Evolutionary conservation across 371 early-diverging fungal species (phyloP), one percentile per base, ranked within the genome.

Genomic region (Circinella minor): DNA sequence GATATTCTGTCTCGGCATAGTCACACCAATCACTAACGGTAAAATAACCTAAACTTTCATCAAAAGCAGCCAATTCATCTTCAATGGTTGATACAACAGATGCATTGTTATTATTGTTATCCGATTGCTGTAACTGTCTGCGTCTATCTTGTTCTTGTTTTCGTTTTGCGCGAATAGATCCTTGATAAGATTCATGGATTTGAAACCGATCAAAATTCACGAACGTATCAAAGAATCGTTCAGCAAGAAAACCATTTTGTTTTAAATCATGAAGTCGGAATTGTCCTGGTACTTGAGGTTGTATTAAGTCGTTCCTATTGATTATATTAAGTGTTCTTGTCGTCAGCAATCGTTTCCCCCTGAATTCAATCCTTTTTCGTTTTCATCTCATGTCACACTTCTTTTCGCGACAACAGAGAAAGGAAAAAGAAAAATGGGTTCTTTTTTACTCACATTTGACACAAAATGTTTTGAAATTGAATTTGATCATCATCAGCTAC

Each of bases 151-250:
- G 68, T 18, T 71, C 75, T 47, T 79, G 59, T 49, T 82, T 70
- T 10, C 73, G 76, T 55, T 78, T 82, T 1, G 75, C 71, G 14
- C 80, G 78, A 27, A 80, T 70, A 0, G 76, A 66, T 1, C 77
- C 77, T 55, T 82, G 81, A 17, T 74, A 75, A 4, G 80, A 75
- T 55, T 85, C 85, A 55, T 85, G 85, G 20, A 82, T 63, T 62
- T 78, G 80, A 63, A 85, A 77, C 36, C 77, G 76, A 34, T 82
- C 80, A 62, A 85, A 75, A 54, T 80, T 81, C 11, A 78, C 39
- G 71, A 85, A 85, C 3, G 82, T 85, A 57, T 85, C 85, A 64
- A 82, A 81, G 47, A 85, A 85, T 4, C 83, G 71, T 68, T 85
- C 85, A 15, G 85, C 85, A 46, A 80, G 63, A 13, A 74, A 77